Evolutionary conservation across 352 stramenopile genomes (phyloP).

Genomic region (Elongisporangium senticosum): DNA sequence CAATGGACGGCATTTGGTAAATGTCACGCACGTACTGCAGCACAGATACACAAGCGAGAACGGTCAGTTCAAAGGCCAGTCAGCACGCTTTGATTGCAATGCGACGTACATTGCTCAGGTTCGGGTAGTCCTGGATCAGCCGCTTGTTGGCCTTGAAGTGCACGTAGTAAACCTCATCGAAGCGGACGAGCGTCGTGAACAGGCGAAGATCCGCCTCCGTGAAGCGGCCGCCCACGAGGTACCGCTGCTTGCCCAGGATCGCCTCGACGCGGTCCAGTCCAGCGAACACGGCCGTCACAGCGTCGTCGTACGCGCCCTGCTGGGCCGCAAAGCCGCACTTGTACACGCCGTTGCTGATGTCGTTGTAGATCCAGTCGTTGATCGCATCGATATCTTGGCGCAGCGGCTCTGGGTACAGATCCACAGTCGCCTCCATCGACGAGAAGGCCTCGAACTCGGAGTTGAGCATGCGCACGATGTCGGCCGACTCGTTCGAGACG

Average conservation of each 20-base stretch:
- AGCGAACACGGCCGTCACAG: constrained; percentile 77
- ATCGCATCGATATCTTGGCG: constrained; percentile 72
- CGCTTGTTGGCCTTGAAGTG: constrained; percentile 84
- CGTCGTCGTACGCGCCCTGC: constrained; percentile 85
- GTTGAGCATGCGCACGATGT: constrained; percentile 96
- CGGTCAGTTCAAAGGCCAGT: constrained; percentile 3
- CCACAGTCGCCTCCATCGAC: constrained; percentile 42
- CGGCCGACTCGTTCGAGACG: constrained; percentile 94
- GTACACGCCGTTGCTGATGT: constrained; percentile 92
- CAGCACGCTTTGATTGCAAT: background rate
- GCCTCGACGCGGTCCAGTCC: constrained; percentile 80
- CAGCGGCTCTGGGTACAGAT: constrained; percentile 86
- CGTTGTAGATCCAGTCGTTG: constrained; percentile 90
- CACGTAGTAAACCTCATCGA: constrained; percentile 90
- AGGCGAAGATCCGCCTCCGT: constrained; percentile 87
- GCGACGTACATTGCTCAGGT: constrained; percentile 61
- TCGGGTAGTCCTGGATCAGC: constrained; percentile 72
- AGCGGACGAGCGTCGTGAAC: constrained; percentile 91
- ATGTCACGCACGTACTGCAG: constrained; percentile 40
- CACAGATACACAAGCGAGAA: constrained; percentile 3
- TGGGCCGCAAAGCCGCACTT: constrained; percentile 48
- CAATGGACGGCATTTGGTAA: constrained; percentile 36
- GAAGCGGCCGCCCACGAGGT: constrained; percentile 61
- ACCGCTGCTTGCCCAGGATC: constrained; percentile 70
- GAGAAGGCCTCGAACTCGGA: constrained; percentile 84